Percentiles rank a stretch among this genome's conserved stretches.
These are phyloP conservation scores for Alternaria sp. DNA, from an alignment of 2,329 filamentous ascomycete genomes.

Conservation along the genomic window DNA sequence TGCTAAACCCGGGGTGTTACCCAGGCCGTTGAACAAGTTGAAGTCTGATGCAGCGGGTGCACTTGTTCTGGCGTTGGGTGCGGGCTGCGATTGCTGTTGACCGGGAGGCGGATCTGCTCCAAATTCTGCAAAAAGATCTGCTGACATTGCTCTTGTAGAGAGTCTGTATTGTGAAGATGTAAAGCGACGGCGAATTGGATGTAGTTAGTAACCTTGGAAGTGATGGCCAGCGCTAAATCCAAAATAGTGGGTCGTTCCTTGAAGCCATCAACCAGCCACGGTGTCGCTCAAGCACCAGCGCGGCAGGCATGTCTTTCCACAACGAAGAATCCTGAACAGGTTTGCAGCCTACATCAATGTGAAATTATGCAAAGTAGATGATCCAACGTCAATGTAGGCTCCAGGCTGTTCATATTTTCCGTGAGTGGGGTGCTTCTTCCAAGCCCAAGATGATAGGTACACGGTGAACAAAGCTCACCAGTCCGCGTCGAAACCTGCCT, in stretches of 20 bases:
- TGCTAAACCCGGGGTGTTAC: slow-evolving; percentile 18
- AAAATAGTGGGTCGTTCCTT: slow-evolving; percentile 10
- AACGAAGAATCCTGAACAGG: background rate
- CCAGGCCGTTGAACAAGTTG: slow-evolving; percentile 45
- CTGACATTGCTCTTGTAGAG: slow-evolving; percentile 35
- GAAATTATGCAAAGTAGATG: background rate
- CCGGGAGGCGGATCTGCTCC: slow-evolving; percentile 22
- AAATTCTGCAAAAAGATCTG: slow-evolving; percentile 47
- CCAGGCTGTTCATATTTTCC: background rate
- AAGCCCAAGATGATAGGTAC: background rate
- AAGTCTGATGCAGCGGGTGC: slow-evolving; percentile 29
- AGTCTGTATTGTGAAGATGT: slow-evolving; percentile 8
- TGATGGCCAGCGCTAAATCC: slow-evolving; percentile 23
- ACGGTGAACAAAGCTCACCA: background rate
- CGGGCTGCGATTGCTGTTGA: slow-evolving; percentile 18
- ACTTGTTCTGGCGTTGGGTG: background rate
- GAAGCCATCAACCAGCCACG: background rate
- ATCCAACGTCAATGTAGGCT: background rate
- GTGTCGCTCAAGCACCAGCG: background rate
- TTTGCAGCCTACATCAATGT: background rate
- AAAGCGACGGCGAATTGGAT: slow-evolving; percentile 9
- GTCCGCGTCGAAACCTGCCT: background rate
- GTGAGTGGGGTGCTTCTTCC: too few species aligned
- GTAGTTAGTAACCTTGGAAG: slow-evolving; percentile 14
- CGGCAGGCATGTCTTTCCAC: background rate